These are phyloP conservation scores for Zygnema cylindricum DNA, from an alignment of 139 green algal species.

Conservation along the genomic window DNA sequence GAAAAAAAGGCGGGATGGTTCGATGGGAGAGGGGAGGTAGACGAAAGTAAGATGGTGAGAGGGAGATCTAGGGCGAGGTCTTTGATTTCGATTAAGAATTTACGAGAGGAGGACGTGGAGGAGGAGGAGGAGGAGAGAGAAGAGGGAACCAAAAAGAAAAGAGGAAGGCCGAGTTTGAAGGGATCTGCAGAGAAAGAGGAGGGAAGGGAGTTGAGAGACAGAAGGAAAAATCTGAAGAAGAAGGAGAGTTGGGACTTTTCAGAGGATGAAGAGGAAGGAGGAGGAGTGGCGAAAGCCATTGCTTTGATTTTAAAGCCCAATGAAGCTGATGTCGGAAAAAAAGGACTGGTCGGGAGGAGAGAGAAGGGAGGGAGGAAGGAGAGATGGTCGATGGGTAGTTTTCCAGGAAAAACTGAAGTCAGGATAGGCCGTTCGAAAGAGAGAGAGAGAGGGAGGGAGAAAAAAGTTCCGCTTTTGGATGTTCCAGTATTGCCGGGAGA, in stretches of 20 bases:
- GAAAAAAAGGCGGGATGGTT: neutral
- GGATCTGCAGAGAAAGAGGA: neutral
- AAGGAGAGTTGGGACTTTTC: neutral
- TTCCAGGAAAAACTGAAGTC: neutral
- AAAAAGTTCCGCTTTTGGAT: neutral
- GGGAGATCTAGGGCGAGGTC: neutral
- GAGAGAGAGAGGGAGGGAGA: neutral
- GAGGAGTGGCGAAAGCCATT: no score
- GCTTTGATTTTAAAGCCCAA: no score
- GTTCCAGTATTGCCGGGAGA: neutral
- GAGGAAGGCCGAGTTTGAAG: neutral
- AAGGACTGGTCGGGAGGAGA: neutral
- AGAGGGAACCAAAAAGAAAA: neutral
- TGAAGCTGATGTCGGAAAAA: neutral
- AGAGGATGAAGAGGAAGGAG: neutral
- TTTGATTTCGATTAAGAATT: no score
- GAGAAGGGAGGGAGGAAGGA: neutral
- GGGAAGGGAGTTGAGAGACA: neutral
- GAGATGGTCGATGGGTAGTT: neutral
- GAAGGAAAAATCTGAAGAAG: neutral
- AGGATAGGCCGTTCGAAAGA: neutral
- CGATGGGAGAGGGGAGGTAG: neutral
- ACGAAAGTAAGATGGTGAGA: neutral
- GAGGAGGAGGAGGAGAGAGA: neutral
- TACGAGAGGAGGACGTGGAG: neutral